These are phyloP conservation scores for Lactuca saligna DNA, from an alignment of 129 eudicot species.

Conservation along the genomic window DNA sequence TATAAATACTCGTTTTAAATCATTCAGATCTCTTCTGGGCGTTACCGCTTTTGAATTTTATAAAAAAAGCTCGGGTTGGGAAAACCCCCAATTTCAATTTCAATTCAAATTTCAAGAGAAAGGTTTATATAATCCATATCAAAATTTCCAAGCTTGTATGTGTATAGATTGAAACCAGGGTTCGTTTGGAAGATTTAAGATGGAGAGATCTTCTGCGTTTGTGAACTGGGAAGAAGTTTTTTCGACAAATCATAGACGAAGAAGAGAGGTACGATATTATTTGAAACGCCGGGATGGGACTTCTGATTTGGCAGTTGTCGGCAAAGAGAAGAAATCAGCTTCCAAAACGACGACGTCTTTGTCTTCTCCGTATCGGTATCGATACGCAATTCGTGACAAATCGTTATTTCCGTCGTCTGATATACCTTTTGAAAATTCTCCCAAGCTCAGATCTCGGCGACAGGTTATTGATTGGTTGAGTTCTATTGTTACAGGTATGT, in stretches of 20 bases:
- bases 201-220: conserved; percentile 29
- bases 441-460: conserved; percentile 55
- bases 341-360: conserved; percentile 21
- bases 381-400: conserved; percentile 26
- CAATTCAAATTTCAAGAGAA: not conserved
- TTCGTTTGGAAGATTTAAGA: conserved; percentile 2
- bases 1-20: conserved; percentile 29
- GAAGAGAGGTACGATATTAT: conserved; percentile 54
- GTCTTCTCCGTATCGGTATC: conserved; percentile 32
- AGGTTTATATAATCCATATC: not conserved
- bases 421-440: conserved; percentile 9
- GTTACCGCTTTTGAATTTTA: conserved; percentile 9
- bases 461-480: conserved; percentile 67
- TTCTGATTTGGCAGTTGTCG: conserved; percentile 67
- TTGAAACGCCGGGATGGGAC: conserved; percentile 53
- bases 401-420: not conserved
- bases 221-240: conserved; percentile 66
- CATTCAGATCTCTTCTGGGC: conserved; percentile 8
- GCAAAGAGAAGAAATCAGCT: conserved; percentile 60
- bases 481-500: conserved; percentile 55
- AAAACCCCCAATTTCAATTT: conserved; percentile 14
- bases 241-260: conserved; percentile 42
- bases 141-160: not conserved
- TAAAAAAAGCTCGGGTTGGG: not conserved
- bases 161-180: not conserved